Conservation (phyloP, 2,329 filamentous ascomycete genomes). For the Teratosphaeria nubilosa region DNA sequence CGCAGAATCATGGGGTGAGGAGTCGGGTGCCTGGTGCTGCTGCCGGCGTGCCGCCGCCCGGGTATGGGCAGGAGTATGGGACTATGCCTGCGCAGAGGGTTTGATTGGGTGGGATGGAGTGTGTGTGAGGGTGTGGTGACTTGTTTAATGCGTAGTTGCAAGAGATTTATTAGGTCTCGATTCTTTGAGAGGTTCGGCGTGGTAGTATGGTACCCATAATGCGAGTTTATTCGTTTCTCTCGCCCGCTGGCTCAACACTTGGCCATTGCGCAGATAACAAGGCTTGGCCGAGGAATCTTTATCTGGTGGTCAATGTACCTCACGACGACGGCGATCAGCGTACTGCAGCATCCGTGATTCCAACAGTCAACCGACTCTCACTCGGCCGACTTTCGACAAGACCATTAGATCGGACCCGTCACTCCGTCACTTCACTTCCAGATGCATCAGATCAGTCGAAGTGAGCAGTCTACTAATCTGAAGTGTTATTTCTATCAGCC, state of each 20-base stretch:
- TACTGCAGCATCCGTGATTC: too few relatives aligned
- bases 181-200: neutral
- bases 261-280: too few relatives aligned
- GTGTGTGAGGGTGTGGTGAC: neutral
- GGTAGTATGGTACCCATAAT: neutral
- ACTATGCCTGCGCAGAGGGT: constrained; percentile 12
- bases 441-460: too few relatives aligned
- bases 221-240: neutral
- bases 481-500: too few relatives aligned
- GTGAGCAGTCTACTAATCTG: too few relatives aligned
- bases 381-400: too few relatives aligned
- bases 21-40: constrained; percentile 36
- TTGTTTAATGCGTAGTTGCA: neutral
- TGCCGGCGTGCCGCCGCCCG: neutral
- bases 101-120: neutral
- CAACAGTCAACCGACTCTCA: too few relatives aligned
- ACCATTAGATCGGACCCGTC: too few relatives aligned
- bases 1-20: neutral
- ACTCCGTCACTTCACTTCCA: too few relatives aligned
- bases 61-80: constrained; percentile 14
- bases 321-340: too few relatives aligned
- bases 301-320: too few relatives aligned
- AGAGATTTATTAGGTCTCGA: neutral
- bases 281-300: too few relatives aligned
- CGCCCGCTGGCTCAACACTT: neutral